Evolutionary conservation across 1,284 basidiomycete genomes (phyloP), one percentile per base, ranked within the genome.

Genomic region (Lentinus polychrous): DNA sequence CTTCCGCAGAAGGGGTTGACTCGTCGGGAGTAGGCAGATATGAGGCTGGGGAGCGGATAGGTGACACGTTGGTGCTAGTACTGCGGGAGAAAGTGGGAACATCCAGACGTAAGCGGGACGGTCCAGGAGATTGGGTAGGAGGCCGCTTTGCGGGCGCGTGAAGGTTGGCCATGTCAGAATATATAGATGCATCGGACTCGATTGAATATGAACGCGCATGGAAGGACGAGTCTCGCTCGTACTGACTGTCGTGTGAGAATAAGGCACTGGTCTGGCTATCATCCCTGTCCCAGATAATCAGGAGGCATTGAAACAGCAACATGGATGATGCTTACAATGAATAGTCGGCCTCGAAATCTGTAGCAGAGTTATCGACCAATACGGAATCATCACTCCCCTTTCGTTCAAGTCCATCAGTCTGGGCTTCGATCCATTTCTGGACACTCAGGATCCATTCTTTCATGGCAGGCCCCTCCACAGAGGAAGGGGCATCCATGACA

Each of bases 401-500:
- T 55, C 60, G 53, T 58, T 68, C 53, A 52, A 58, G 52, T 41
- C 60, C 49, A 48, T 56, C 55, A 10, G 55, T 57, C 18, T 37
- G 35, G 49, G 53, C 52, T 60, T 78, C 72, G 50, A 94, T 76
- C 89, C 91, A 96, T 45, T 65, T 70, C 64, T 88, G 84, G 53
- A 96, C 61, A 49, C 69, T 69, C 35, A 70, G 69, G 46, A 95
- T 81, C 86, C 91, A 94, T 33, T 79, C 76, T 56, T 72, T 75
- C 73, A 83, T 78, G 43, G 70, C 73, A 47, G 73, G 66, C 14
- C 69, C 59, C 45, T 81, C 75, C 46, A 78, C 76, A 24, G 67
- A 63, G 39, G 66, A 65, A 15, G 64, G 61, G 3, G 66, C 59
- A 46, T 77, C 74, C 59, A 84, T 65, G 6, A 81, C 70, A 52